These are phyloP conservation scores for Harringtonia lauricola DNA, from an alignment of 2,329 filamentous ascomycete species.

Conservation along the genomic window DNA sequence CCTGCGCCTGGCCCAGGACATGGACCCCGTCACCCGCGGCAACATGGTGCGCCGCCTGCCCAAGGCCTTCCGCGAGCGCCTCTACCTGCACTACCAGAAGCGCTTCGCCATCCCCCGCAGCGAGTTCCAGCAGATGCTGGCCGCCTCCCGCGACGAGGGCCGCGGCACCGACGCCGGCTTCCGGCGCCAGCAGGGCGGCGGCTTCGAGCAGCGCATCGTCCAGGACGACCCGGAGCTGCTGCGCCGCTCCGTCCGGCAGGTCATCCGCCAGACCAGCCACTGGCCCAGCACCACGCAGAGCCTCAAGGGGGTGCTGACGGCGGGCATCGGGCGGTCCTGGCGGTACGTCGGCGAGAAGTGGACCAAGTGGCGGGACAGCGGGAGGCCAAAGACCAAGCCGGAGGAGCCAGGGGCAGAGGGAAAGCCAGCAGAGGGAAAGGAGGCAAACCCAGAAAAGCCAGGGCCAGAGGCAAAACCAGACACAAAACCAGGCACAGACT, in stretches of 20 bases:
- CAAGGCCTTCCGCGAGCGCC: slow-evolving; percentile 70
- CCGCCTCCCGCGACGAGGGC: slow-evolving; percentile 55
- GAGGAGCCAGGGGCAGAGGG: too few relatives aligned
- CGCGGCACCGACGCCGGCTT: slow-evolving; percentile 49
- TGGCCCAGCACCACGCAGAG: slow-evolving; percentile 90
- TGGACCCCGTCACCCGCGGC: slow-evolving; percentile 79
- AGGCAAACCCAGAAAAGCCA: too few relatives aligned
- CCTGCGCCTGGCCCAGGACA: slow-evolving; percentile 69
- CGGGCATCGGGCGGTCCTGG: slow-evolving; percentile 57
- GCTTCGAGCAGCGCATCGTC: slow-evolving; percentile 79
- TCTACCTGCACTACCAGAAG: slow-evolving; percentile 92
- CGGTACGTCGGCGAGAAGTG: slow-evolving; percentile 78
- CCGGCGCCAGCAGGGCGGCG: slow-evolving; percentile 64
- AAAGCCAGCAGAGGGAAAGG: too few relatives aligned
- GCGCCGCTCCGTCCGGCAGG: slow-evolving; percentile 56
- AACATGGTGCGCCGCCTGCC: slow-evolving; percentile 96
- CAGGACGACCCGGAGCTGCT: slow-evolving; percentile 55
- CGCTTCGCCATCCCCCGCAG: slow-evolving; percentile 76
- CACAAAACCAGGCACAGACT: too few relatives aligned
- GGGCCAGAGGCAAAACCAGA: too few relatives aligned
- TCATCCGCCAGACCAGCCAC: slow-evolving; percentile 77
- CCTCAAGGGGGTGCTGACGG: slow-evolving; percentile 72
- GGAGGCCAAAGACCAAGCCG: too few relatives aligned
- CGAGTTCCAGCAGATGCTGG: slow-evolving; percentile 79
- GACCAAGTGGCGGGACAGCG: slow-evolving; percentile 40